Base-by-base conservation (phyloP, 306 rosid genomes). In the Cyclanthera cordifolia region DNA sequence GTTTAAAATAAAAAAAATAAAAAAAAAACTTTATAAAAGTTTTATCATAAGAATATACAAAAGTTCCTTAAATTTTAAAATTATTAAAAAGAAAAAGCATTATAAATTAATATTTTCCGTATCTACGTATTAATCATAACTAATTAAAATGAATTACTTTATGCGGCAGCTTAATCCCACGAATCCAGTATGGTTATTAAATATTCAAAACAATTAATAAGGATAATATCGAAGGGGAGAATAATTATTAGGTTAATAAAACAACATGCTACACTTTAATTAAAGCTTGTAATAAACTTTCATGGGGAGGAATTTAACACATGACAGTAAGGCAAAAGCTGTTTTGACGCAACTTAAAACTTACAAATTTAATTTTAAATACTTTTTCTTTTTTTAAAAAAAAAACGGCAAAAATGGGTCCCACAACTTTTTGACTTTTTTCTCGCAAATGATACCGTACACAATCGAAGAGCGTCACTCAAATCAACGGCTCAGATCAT, bases 301-400 rank as follows among this genome's bases (percentile, higher is more conserved):
- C 37, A 41, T 52, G 74, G 46, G 47, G 88, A 85, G 81, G 30
- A 50, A 86, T 85, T 85, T 83, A 83, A 82, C 67, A 86, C 94
- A 86, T 85, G 97, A 86, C 88, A 91, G 93, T 77, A 32, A 66
- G 70, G 47, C 53, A 24, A 70, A 64, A 79, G 95, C 91, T 86
- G 97, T 88, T 86, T 86, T 15, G 46, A 79, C 95, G 86, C 86
- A 80, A 50, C 64, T 63, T 32, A 28, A 19, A 14, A 8, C 43
- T 32, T n/a, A n/a, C 2, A 30, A 6, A 72, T 81, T 10, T 12
- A 15, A 73, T 81, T 10, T 12, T 32, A 43, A 43, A 43, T 9
- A 79, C 85, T 80, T 28, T 28, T 28, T 4, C 4, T 28, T 82
- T 84, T 74, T 15, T 24, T n/a, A n/a, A n/a, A n/a, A n/a, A n/a